Conservation (phyloP, 2,329 filamentous ascomycete species). For the Diaporthe longicolla region DNA sequence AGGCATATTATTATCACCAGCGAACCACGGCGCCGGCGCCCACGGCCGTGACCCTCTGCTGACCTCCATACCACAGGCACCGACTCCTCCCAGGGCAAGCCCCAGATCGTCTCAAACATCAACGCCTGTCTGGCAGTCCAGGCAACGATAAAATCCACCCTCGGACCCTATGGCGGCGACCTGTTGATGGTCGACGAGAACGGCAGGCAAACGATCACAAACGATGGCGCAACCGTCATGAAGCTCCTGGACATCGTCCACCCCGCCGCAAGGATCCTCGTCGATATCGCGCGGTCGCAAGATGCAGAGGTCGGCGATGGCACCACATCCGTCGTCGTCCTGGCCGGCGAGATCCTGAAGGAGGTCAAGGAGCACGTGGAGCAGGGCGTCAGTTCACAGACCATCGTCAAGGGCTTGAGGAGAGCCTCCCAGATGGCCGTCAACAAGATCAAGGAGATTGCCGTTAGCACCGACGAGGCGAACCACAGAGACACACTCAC, state of each 20-base stretch:
- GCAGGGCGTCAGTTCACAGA: slow-evolving; percentile 96
- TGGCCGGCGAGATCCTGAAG: slow-evolving; percentile 98
- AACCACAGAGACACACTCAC: slow-evolving; percentile 89
- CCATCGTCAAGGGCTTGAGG: slow-evolving; percentile 95
- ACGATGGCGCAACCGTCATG: slow-evolving; percentile 99
- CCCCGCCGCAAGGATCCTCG: slow-evolving; percentile 95
- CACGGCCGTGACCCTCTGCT: slow-evolving; percentile 43
- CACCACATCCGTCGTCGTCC: slow-evolving; percentile 95
- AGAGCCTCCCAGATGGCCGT: slow-evolving; percentile 91
- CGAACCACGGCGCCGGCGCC: slow-evolving; percentile 3
- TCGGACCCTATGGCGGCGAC: slow-evolving; percentile 97
- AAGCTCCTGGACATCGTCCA: slow-evolving; percentile 99
- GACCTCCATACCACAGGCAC: slow-evolving; percentile 74
- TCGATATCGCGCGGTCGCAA: slow-evolving; percentile 98
- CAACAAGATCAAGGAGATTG: slow-evolving; percentile 99
- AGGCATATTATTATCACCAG: not conserved
- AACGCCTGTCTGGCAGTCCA: slow-evolving; percentile 98
- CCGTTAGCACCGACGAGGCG: slow-evolving; percentile 84
- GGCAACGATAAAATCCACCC: slow-evolving; percentile 93
- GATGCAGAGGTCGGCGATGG: slow-evolving; percentile 99
- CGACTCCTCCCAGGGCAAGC: slow-evolving; percentile 96
- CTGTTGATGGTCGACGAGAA: slow-evolving; percentile 96
- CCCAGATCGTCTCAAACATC: slow-evolving; percentile 97
- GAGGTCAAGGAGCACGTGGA: slow-evolving; percentile 97
- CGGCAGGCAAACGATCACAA: slow-evolving; percentile 97